Evolutionary conservation across 1,139 yeast species (phyloP), one percentile per base, ranked within the genome.

Genomic region (Yamadazyma oceani): DNA sequence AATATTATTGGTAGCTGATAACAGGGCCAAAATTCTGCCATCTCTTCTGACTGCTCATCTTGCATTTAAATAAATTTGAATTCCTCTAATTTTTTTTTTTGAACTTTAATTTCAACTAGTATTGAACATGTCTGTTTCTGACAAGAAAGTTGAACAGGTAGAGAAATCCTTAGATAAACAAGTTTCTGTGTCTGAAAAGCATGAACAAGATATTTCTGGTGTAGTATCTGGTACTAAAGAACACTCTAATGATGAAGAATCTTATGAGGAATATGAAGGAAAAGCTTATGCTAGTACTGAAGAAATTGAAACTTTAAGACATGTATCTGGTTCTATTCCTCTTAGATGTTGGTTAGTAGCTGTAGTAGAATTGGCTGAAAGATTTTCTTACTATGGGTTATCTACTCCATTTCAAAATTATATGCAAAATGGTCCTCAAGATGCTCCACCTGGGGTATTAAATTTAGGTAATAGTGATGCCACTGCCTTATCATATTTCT

Each of bases 351-450:
- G 85, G 80, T 69, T 83, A 41, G 85, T 86, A 36, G 89, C 92
- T 25, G 47, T 85, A 35, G 86, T 86, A 29, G 95, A 86, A 60
- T 76, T 86, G 47, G 80, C 90, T 30, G 95, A 86, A 62, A 76
- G 95, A 51, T 86, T 86, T 58, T 74, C 92, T n/a, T 86, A 81
- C 69, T 86, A 85, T 53, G 94, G 95, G 54, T 68, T 85, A 41
- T 72, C 82, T 35, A 84, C 86, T 44, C 84, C 88, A 15, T 80
- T 85, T 66, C 84, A 80, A 60, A 85, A 86, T 64, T 85, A 85
- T 59, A 82, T 85, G 80, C 88, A 83, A 60, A 58, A 71, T 44
- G 57, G 62, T 23, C 73, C 74, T 16, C 43, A 57, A 37, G 71
- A 64, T 40, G 64, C 65, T 32, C 80, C 78, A 31, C 64, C 67